Evolutionary conservation across 768 basidiomycete genomes (phyloP).

Genomic region (Mycena belliarum): DNA sequence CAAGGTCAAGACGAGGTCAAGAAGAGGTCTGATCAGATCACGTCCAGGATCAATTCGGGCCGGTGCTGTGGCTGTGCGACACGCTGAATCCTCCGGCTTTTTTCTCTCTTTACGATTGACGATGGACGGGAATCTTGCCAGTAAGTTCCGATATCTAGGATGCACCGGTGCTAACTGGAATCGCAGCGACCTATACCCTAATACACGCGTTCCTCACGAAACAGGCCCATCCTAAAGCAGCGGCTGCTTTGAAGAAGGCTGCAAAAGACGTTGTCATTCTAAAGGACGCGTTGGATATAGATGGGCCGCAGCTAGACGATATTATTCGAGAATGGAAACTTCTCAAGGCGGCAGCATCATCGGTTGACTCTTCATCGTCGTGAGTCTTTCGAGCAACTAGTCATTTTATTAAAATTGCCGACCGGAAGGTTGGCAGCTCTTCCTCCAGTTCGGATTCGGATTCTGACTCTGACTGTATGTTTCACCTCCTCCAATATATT

Average conservation of each 20-base stretch:
- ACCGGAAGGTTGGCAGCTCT: background rate
- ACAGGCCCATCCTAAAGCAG: slow-evolving; percentile 68
- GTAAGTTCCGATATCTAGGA: slow-evolving; percentile 35
- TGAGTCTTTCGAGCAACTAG: slow-evolving; percentile 3
- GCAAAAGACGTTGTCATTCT: slow-evolving; percentile 62
- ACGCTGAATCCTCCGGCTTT: background rate
- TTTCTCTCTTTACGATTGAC: too few relatives aligned
- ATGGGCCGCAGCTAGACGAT: slow-evolving; percentile 60
- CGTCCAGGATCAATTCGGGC: too few relatives aligned
- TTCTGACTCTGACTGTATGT: slow-evolving; percentile 4
- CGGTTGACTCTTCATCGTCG: slow-evolving; percentile 17
- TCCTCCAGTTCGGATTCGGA: slow-evolving; percentile 28
- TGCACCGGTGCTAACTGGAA: slow-evolving; percentile 4
- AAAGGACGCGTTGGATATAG: slow-evolving; percentile 49
- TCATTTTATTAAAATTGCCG: background rate
- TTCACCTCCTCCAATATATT: background rate
- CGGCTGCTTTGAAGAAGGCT: slow-evolving; percentile 73
- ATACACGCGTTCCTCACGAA: slow-evolving; percentile 74
- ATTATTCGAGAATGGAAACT: slow-evolving; percentile 69
- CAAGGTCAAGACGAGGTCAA: too few relatives aligned
- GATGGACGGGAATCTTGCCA: slow-evolving; percentile 56
- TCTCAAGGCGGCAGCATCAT: slow-evolving; percentile 23
- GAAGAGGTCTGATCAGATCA: too few relatives aligned
- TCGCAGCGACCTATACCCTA: slow-evolving; percentile 70
- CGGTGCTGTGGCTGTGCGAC: background rate